A percentile compares a stretch with the other conserved stretches of the same genome.
phyloP scores from a whole-genome alignment of 192 early-diverging fungal genomes.

The Tieghemiomyces parasiticus region DNA sequence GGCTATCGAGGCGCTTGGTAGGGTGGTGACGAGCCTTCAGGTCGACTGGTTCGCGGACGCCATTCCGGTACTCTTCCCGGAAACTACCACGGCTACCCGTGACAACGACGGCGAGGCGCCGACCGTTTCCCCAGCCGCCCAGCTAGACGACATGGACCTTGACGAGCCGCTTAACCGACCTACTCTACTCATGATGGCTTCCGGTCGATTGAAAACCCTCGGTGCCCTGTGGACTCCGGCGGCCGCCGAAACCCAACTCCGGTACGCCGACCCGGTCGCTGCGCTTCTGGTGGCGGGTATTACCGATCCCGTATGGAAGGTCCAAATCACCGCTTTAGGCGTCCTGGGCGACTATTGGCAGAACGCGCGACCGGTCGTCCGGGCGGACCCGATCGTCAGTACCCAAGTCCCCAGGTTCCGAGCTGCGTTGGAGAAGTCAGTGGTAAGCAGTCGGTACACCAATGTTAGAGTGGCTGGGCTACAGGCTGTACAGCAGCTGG shows the following conservation, averaged over 20 bases:
- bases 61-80: slow-evolving; percentile 17
- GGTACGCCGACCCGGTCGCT: background rate
- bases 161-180: slow-evolving; percentile 48
- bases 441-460: no score
- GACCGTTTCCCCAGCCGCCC: background rate
- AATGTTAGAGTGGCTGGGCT: background rate
- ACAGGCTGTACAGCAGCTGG: background rate
- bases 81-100: background rate
- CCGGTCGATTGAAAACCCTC: background rate
- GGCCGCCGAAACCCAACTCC: background rate
- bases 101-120: background rate
- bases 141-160: slow-evolving; percentile 29
- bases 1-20: slow-evolving; percentile 43
- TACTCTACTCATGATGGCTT: slow-evolving; percentile 33
- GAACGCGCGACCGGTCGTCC: background rate
- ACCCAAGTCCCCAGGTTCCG: no score
- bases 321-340: background rate
- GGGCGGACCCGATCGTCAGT: background rate
- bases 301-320: background rate
- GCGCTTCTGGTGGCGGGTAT: background rate
- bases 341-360: background rate
- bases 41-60: slow-evolving; percentile 24
- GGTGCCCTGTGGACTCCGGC: background rate
- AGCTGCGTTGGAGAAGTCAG: background rate
- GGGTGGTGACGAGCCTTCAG: slow-evolving; percentile 38